Conservation (phyloP, 257 asterid genomes). For the Datura wrightii region DNA sequence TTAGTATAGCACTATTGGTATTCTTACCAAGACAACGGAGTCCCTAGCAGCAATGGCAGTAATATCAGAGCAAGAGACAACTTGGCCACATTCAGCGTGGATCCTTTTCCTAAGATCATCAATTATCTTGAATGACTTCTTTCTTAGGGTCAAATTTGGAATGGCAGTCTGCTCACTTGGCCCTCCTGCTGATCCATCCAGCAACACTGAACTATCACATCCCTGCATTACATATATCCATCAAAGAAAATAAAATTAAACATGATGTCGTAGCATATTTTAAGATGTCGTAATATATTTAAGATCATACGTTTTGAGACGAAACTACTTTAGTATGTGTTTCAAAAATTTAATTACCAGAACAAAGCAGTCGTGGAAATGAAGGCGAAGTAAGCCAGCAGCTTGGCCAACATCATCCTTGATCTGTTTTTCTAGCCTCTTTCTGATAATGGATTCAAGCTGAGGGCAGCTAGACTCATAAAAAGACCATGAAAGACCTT, state of each 20-base stretch:
- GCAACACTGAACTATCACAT: conserved; percentile 50
- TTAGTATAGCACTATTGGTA: background rate
- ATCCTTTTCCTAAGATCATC: conserved; percentile 49
- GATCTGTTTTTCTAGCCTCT: conserved; percentile 50
- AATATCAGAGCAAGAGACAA: conserved; percentile 57
- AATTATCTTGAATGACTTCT: conserved; percentile 48
- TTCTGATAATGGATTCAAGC: conserved; percentile 52
- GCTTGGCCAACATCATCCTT: conserved; percentile 64
- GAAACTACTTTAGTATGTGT: background rate
- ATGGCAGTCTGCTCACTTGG: conserved; percentile 52
- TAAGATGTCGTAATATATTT: background rate
- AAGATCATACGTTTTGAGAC: background rate
- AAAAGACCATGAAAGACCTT: conserved; percentile 64
- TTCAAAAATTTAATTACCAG: conserved; percentile 39
- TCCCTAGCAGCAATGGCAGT: conserved; percentile 59
- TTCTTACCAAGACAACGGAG: conserved; percentile 53
- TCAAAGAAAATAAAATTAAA: too few relatives aligned
- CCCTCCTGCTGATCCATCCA: conserved; percentile 56
- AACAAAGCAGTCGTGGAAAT: conserved; percentile 77
- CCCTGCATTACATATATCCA: conserved; percentile 35
- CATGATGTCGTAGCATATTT: too few relatives aligned
- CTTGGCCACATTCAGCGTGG: conserved; percentile 46
- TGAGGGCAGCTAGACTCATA: conserved; percentile 57
- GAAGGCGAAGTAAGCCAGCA: conserved; percentile 81
- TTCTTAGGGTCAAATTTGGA: conserved; percentile 57